Base-by-base conservation (phyloP, 768 basidiomycete genomes). In the Mycena floridula region DNA sequence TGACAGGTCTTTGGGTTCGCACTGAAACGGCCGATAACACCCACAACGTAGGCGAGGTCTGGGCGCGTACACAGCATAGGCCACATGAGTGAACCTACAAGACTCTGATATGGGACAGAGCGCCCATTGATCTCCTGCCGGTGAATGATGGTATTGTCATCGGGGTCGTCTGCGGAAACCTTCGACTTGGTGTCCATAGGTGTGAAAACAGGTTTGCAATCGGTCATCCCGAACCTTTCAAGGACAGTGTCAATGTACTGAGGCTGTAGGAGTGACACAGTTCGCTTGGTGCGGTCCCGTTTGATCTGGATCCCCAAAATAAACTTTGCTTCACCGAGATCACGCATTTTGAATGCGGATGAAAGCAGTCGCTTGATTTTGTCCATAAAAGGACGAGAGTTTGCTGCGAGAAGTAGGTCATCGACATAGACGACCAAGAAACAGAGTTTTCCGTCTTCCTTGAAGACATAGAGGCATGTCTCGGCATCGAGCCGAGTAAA, bases 281-380 rank as follows among this genome's bases (percentile, higher is more conserved):
- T 63, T 0, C 48, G 43, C 1, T 43, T 36, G 13, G 44, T 36
- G 2, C 38, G 37, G 32, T 71, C 50, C 5, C 60, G 32, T 4
- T 38, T 41, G 45, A 71, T 50, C 30, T 62, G 42, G 21, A 70
- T 49, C 3, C 67, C 62, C 3, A 69, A 54, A 2, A 69, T 42
- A 48, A 49, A 60, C 13, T 46, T 41, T 21, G 46, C 43, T 15
- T 43, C 30, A 3, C 59, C 59, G 5, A 58, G 46, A 36, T 58
- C 56, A 20, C n/a, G 37, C 18, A 57, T 15, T 21, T 54, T 47
- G 27, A 43, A 49, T 25, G 32, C 32, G 18, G 16, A 26, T 22
- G 42, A 28, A 4, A 58, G 43, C 21, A 45, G 50, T n/a, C 24
- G 35, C 42, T 55, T 54, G 40, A 52, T 48, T 3, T 40, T 42